Conservation (phyloP, 1,284 basidiomycete genomes). For the Pseudozyma tsukubaensis region DNA sequence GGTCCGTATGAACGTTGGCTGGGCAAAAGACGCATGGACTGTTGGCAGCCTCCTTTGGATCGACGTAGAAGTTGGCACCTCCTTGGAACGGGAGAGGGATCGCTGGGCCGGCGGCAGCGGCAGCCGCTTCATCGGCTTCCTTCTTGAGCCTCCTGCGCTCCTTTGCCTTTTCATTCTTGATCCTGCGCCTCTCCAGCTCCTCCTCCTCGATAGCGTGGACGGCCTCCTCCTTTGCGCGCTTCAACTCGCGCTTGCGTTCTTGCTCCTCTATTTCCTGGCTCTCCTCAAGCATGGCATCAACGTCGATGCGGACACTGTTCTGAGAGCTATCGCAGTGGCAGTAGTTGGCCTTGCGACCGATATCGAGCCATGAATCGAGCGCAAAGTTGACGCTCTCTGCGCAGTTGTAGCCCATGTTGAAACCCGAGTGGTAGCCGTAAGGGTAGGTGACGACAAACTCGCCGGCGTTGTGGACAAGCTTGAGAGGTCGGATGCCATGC, state of each 20-base stretch:
- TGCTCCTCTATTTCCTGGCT: slow-evolving; percentile 59
- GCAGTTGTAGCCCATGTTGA: slow-evolving; percentile 97
- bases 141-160: slow-evolving; percentile 41
- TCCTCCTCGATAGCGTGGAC: slow-evolving; percentile 35
- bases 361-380: slow-evolving; percentile 90
- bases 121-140: slow-evolving; percentile 28
- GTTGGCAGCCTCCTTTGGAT: slow-evolving; percentile 20
- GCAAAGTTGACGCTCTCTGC: slow-evolving; percentile 99
- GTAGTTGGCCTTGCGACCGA: slow-evolving; percentile 73
- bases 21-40: slow-evolving; percentile 70
- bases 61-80: slow-evolving; percentile 42
- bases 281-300: slow-evolving; percentile 62
- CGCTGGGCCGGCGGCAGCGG: slow-evolving; percentile 20
- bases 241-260: slow-evolving; percentile 70
- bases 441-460: slow-evolving; percentile 98
- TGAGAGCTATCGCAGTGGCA: slow-evolving; percentile 63
- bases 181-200: slow-evolving; percentile 39
- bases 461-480: slow-evolving; percentile 82
- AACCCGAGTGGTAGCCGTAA: slow-evolving; percentile 90
- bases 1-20: slow-evolving; percentile 39
- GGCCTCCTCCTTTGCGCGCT: slow-evolving; percentile 70
- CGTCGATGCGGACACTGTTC: slow-evolving; percentile 66
- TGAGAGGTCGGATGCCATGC: slow-evolving; percentile 74
- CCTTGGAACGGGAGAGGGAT: slow-evolving; percentile 29
- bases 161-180: slow-evolving; percentile 42